Evolutionary conservation across 2,329 filamentous ascomycete species (phyloP), one percentile per base, ranked within the genome.

Genomic region (Thermomyces lanuginosus): DNA sequence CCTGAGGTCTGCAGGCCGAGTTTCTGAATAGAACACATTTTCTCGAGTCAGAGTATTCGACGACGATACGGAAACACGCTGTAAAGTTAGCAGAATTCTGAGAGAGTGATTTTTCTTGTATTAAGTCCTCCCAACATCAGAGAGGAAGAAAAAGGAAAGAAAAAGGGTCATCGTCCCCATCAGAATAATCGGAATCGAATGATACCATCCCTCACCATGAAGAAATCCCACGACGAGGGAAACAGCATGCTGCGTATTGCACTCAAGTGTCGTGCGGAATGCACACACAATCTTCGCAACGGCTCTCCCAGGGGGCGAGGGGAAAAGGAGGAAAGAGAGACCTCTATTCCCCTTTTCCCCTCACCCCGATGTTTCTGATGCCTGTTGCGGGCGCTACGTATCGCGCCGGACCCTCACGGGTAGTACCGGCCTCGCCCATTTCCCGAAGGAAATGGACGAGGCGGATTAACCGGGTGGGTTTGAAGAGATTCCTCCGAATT

Each of bases 131-230:
- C 15, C 26, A 34, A 23, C 28, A 25, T 5, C 24, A 20, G 33
- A 23, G 32, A 32, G 31, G n/a, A n/a, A n/a, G n/a, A n/a, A n/a
- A 51, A 58, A 35, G 37, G 40, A 51, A 51, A 55, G 59, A 58
- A 52, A 51, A 50, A 45, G 35, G 35, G 59, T 70, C 73, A 71
- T 69, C 75, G 68, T 71, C 75, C 76, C 69, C 72, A 68, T 66
- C 74, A 76, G 76, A 81, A 71, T 83, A 74, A 84, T 82, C 77
- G 75, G 78, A 83, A 83, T 84, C 76, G 77, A 81, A 80, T 82
- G 64, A 73, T 74, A 65, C 60, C 48, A 54, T 41, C 40, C 49
- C 53, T 45, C 45, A 51, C 22, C 22, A 15, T 43, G 36, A 42
- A 44, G 5, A 37, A 32, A 29, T 16, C 21, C 22, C 33, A 32